Evolutionary conservation across 129 eudicot species (phyloP).

Genomic region (Arctium minus): DNA sequence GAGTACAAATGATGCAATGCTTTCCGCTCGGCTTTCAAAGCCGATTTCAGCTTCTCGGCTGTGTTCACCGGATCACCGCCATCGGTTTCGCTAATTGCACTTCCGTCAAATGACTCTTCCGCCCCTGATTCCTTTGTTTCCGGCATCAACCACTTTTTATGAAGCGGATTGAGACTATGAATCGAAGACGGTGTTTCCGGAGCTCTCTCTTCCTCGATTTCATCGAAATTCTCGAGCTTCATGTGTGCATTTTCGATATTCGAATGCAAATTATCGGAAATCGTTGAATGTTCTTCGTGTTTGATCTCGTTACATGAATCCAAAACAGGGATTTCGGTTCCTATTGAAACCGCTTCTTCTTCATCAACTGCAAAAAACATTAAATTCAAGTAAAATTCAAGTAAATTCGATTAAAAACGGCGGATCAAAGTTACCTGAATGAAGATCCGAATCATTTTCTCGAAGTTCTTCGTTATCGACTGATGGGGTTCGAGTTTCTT

Average conservation of each 20-base stretch:
- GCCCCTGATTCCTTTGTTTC: slow-evolving; percentile 50
- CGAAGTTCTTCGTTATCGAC: slow-evolving; percentile 20
- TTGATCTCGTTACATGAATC: slow-evolving; percentile 45
- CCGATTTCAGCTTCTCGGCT: slow-evolving; percentile 52
- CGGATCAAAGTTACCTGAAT: slow-evolving; percentile 33
- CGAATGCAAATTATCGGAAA: slow-evolving; percentile 19
- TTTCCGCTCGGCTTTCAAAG: slow-evolving; percentile 63
- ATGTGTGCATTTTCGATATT: slow-evolving; percentile 19
- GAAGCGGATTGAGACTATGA: slow-evolving; percentile 47
- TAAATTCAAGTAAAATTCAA: neutral
- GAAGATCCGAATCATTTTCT: slow-evolving; percentile 28
- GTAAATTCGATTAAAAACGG: neutral
- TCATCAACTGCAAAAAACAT: slow-evolving; percentile 33
- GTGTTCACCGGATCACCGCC: slow-evolving; percentile 45
- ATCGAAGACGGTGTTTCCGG: slow-evolving; percentile 83
- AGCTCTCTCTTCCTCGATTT: slow-evolving; percentile 61
- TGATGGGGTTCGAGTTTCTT: slow-evolving; percentile 11
- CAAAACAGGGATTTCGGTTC: slow-evolving; percentile 68
- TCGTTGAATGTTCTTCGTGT: slow-evolving; percentile 44
- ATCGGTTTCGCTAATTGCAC: slow-evolving; percentile 58
- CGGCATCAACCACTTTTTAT: slow-evolving; percentile 49
- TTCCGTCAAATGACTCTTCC: slow-evolving; percentile 77
- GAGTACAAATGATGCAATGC: slow-evolving; percentile 55
- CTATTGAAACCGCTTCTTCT: slow-evolving; percentile 68
- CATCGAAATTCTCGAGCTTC: slow-evolving; percentile 19